Percentiles rank a stretch among this genome's conserved stretches.
Evolutionary conservation across 2,329 filamentous ascomycete genomes (phyloP).

Genomic region (Cucurbitaria berberidis): DNA sequence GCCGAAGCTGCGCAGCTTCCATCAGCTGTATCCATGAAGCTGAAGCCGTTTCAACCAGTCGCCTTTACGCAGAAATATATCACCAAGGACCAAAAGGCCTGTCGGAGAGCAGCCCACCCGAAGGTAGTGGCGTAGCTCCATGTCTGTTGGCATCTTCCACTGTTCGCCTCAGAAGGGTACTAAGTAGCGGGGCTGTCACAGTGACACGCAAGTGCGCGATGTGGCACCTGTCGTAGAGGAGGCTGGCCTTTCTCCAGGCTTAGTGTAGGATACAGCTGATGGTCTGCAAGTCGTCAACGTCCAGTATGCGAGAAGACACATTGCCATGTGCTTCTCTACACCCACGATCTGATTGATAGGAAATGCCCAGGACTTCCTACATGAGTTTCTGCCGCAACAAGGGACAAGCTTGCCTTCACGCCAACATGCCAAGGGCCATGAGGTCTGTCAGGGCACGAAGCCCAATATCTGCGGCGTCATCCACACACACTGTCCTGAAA

Average conservation of each 20-base stretch:
- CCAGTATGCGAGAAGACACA: not conserved
- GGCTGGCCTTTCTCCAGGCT: slow-evolving; percentile 1
- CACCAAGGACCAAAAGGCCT: slow-evolving; percentile 17
- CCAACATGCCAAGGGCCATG: slow-evolving; percentile 32
- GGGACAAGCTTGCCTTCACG: slow-evolving; percentile 26
- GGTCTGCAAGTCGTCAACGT: not conserved
- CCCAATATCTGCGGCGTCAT: slow-evolving; percentile 37
- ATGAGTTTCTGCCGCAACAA: slow-evolving; percentile 18
- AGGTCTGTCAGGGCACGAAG: slow-evolving; percentile 29
- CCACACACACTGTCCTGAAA: slow-evolving; percentile 31
- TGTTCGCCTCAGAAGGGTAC: slow-evolving; percentile 12
- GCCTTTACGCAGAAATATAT: slow-evolving; percentile 3
- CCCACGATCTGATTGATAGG: slow-evolving; percentile 4
- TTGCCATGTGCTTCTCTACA: too few relatives aligned
- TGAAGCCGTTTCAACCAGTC: slow-evolving; percentile 3
- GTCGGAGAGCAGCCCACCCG: slow-evolving; percentile 11
- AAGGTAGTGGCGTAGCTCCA: slow-evolving; percentile 8
- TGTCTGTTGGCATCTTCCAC: slow-evolving; percentile 15
- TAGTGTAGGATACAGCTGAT: slow-evolving; percentile 1
- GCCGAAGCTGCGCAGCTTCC: not conserved
- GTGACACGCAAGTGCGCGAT: not conserved
- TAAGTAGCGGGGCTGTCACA: slow-evolving; percentile 5
- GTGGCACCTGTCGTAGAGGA: not conserved
- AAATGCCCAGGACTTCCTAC: slow-evolving; percentile 19
- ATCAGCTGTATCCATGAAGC: not conserved